phyloP scores from a whole-genome alignment of 495 filamentous ascomycete genomes.

The Chlorociboria aeruginascens region DNA sequence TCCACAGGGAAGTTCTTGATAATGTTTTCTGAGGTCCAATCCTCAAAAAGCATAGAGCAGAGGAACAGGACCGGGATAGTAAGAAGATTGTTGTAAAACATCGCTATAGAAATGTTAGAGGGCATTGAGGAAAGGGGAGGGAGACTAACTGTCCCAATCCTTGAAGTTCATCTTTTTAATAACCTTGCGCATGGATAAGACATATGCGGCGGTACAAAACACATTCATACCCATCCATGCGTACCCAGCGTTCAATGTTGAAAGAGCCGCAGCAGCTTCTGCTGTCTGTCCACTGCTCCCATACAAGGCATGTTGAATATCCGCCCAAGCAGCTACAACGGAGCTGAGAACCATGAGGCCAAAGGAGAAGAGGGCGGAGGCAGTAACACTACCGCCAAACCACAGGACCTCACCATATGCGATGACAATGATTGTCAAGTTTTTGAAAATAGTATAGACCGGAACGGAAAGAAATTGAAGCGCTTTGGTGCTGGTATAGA shows the following conservation, averaged over 20 bases:
- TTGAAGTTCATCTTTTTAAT: slow-evolving; percentile 99
- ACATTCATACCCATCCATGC: slow-evolving; percentile 98
- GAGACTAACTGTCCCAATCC: slow-evolving; percentile 89
- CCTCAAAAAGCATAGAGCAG: slow-evolving; percentile 72
- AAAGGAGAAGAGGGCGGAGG: slow-evolving; percentile 86
- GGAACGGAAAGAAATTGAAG: slow-evolving; percentile 95
- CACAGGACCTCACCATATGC: slow-evolving; percentile 98
- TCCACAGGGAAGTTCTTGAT: slow-evolving; percentile 74
- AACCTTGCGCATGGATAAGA: slow-evolving; percentile 91
- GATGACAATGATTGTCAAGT: slow-evolving; percentile 96
- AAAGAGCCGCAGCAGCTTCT: slow-evolving; percentile 63
- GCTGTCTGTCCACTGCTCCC: slow-evolving; percentile 31
- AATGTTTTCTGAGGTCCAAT: slow-evolving; percentile 85
- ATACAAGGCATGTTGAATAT: slow-evolving; percentile 79
- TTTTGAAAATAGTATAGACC: slow-evolving; percentile 99
- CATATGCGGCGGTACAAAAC: slow-evolving; percentile 82
- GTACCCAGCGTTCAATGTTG: slow-evolving; percentile 90
- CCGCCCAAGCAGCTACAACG: slow-evolving; percentile 92
- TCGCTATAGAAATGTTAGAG: slow-evolving; percentile 49
- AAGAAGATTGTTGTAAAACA: slow-evolving; percentile 99
- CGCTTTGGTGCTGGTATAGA: slow-evolving; percentile 94
- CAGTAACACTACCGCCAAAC: slow-evolving; percentile 91
- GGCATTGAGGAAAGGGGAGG: not conserved
- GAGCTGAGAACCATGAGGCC: slow-evolving; percentile 96
- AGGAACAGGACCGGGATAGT: slow-evolving; percentile 86